Conservation (phyloP, 768 basidiomycete genomes). For the Lyophyllum atratum region DNA sequence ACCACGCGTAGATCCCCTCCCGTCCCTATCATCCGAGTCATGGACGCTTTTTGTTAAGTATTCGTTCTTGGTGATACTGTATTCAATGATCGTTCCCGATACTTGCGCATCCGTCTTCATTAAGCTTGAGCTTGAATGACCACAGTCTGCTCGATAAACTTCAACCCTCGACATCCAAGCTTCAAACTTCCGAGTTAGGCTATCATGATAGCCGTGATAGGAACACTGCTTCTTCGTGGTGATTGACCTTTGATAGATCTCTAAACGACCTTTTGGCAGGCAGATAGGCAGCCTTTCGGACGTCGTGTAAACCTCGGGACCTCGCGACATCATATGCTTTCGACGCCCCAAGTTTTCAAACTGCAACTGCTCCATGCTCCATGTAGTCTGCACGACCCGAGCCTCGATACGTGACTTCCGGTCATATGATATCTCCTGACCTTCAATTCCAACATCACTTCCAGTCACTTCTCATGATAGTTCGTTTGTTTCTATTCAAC, state of each 20-base stretch:
- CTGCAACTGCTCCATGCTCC: background rate
- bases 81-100: background rate
- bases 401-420: background rate
- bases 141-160: background rate
- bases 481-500: background rate
- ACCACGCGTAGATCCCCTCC: constrained; percentile 1
- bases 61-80: constrained; percentile 1
- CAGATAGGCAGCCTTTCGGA: background rate
- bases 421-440: background rate
- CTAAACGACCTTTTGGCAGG: background rate
- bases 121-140: background rate
- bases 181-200: background rate
- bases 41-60: constrained; percentile 1
- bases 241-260: background rate
- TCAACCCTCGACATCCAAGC: background rate
- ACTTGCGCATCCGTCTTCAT: background rate
- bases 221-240: background rate
- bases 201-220: background rate
- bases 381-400: background rate
- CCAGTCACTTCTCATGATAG: background rate
- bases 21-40: background rate
- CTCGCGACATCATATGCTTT: background rate
- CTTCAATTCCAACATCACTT: background rate
- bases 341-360: background rate
- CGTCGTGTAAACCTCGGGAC: background rate